Conservation (phyloP, 805 yeast species). For the Sugiyamaella americana region DNA sequence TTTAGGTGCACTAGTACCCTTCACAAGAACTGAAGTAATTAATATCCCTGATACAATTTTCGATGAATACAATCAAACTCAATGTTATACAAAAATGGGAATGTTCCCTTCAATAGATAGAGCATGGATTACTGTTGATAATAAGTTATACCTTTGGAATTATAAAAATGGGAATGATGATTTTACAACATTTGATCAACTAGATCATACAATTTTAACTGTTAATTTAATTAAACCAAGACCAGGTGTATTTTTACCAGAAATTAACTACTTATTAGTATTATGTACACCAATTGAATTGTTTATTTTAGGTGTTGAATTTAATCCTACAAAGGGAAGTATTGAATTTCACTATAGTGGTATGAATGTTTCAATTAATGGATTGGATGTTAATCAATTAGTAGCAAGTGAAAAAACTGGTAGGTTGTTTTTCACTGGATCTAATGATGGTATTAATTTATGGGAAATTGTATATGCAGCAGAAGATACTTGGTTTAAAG, state of each 20-base stretch:
- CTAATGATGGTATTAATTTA: slow-evolving; percentile 63
- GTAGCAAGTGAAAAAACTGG: slow-evolving; percentile 56
- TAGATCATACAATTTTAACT: slow-evolving; percentile 67
- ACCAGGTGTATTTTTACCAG: slow-evolving; percentile 68
- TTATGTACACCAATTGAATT: slow-evolving; percentile 78
- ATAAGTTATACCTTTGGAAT: slow-evolving; percentile 81
- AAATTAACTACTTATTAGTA: slow-evolving; percentile 65
- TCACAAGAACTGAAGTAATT: slow-evolving; percentile 61
- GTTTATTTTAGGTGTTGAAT: slow-evolving; percentile 68
- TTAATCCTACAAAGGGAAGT: slow-evolving; percentile 34
- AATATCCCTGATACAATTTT: slow-evolving; percentile 77
- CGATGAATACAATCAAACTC: slow-evolving; percentile 60
- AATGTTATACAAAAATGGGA: slow-evolving; percentile 72
- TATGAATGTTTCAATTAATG: slow-evolving; percentile 71
- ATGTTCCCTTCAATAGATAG: slow-evolving; percentile 72
- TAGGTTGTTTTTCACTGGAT: slow-evolving; percentile 81
- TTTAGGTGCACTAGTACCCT: slow-evolving; percentile 44
- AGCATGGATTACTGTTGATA: slow-evolving; percentile 81
- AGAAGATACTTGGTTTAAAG: slow-evolving; percentile 79
- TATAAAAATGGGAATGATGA: slow-evolving; percentile 59
- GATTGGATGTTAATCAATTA: slow-evolving; percentile 56
- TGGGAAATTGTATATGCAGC: slow-evolving; percentile 86
- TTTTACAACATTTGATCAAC: slow-evolving; percentile 75
- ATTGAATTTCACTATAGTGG: slow-evolving; percentile 77
- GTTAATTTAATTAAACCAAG: slow-evolving; percentile 79